Percentiles rank a stretch among this genome's conserved stretches.
Conservation (phyloP, 2,329 filamentous ascomycete species). For the Aspergillus texensis region DNA sequence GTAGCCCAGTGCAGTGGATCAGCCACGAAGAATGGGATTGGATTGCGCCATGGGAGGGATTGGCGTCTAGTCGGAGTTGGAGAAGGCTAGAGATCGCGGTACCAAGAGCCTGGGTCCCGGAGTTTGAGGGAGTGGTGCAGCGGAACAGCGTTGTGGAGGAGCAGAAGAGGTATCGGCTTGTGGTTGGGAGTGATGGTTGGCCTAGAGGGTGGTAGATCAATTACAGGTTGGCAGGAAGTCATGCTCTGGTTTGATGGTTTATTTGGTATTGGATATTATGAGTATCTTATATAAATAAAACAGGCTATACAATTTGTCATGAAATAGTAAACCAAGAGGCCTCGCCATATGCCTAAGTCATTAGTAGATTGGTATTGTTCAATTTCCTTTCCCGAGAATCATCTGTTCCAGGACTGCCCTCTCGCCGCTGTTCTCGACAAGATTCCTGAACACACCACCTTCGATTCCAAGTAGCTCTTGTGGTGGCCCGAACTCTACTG, state of each 20-base stretch:
- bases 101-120: not conserved
- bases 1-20: not conserved
- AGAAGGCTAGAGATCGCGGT: slow-evolving; percentile 11
- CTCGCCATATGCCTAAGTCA: not conserved
- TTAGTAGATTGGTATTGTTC: slow-evolving; percentile 2
- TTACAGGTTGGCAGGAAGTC: not conserved
- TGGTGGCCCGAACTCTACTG: slow-evolving; percentile 69
- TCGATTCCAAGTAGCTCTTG: slow-evolving; percentile 60
- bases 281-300: not conserved
- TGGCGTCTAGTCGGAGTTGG: slow-evolving; percentile 9
- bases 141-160: not conserved
- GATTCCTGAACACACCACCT: slow-evolving; percentile 59
- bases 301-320: not conserved
- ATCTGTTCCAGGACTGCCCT: slow-evolving; percentile 20
- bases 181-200: slow-evolving; percentile 8
- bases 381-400: slow-evolving; percentile 15
- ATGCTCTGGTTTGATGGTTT: not conserved
- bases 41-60: slow-evolving; percentile 11
- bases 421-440: slow-evolving; percentile 47
- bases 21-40: slow-evolving; percentile 4
- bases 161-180: slow-evolving; percentile 4
- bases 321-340: not conserved
- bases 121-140: slow-evolving; percentile 1
- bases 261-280: not conserved
- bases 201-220: slow-evolving; percentile 8